Evolutionary conservation across 164 flowering plant species (phyloP), one percentile per base, ranked within the genome.

Genomic region (Cinnamomum micranthum): DNA sequence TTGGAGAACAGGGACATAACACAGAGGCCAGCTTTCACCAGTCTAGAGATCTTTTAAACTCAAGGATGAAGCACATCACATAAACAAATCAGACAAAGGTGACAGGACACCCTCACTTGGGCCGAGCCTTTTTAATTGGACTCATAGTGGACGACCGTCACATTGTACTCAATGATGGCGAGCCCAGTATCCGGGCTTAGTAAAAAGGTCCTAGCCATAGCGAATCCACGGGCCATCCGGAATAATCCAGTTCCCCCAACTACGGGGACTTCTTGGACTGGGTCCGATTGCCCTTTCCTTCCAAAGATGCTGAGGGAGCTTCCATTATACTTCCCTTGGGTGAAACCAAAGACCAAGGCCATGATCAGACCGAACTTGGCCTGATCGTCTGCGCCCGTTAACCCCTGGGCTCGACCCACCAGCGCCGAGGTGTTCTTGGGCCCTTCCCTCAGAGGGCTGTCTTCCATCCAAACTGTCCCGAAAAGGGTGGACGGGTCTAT

Each of bases 111-210:
- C 47, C 10, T 41, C 47, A 41, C 11, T 9, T 11, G 2, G 47
- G 4, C 47, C 47, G 11, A 9, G 47, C 47, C 47, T 1, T 41
- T 41, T 41, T 9, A 41, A 7, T 7, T 41, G 71, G 47, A 41
- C 47, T 9, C 47, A 9, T 72, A 84, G 59, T 81, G 82, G 12
- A 75, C 6, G 23, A 78, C 77, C 1, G 68, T 69, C 41, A 85
- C 80, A 79, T 82, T 75, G 31, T 82, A 84, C 70, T 74, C 76
- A 12, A 81, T 75, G 4, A 76, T 60, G 25, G 79, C 81, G 33
- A 72, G 72, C 23, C 78, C 80, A 15, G 51, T 60, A 27, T 52
- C 65, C 6, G 20, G 17, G 59, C 72, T 35, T 4, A 55, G 28
- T 19, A n/a, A 51, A 17, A 22, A 74, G 2, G 79, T 75, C 69